phyloP scores from a whole-genome alignment of 495 filamentous ascomycete species.

The Penicillium samsonianum region DNA sequence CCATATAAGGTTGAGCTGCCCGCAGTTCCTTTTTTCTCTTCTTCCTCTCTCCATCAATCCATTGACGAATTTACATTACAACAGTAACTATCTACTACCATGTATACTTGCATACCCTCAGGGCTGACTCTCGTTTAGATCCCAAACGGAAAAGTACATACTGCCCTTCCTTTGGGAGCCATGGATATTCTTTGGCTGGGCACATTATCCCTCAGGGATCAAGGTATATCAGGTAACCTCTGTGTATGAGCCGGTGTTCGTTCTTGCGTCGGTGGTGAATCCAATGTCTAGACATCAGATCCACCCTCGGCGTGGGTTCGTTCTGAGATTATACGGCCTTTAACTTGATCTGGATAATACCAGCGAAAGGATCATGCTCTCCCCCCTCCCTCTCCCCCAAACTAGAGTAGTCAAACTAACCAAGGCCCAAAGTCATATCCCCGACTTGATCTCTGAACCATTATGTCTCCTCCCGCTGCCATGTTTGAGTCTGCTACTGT shows the following conservation, averaged over 20 bases:
- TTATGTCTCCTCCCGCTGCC: conserved; percentile 76
- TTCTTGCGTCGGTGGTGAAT: conserved; percentile 32
- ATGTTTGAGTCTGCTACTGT: conserved; percentile 45
- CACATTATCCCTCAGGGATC: conserved; percentile 47
- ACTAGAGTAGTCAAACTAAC: conserved; percentile 40
- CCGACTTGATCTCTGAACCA: conserved; percentile 43
- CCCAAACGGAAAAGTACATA: conserved; percentile 28
- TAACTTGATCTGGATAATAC: conserved; percentile 99
- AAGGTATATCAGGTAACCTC: conserved; percentile 64
- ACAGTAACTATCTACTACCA: conserved; percentile 26
- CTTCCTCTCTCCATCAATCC: conserved; percentile 9
- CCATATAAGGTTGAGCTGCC: conserved; percentile 27
- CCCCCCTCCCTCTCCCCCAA: conserved; percentile 30
- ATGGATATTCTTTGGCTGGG: conserved; percentile 44
- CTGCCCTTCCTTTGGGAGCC: conserved; percentile 40
- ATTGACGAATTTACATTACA: conserved; percentile 5
- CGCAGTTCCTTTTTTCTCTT: conserved; percentile 6
- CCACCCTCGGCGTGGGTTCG: conserved; percentile 44
- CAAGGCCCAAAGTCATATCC: conserved; percentile 36
- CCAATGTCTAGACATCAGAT: conserved; percentile 1
- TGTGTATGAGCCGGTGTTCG: conserved; percentile 70
- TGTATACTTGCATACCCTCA: neutral
- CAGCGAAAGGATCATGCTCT: conserved; percentile 97
- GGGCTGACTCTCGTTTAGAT: conserved; percentile 23
- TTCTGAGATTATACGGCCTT: conserved; percentile 94